Percentiles rank a stretch among this genome's conserved stretches.
These are phyloP conservation scores for Solioccasus polychromus DNA, from an alignment of 768 basidiomycete species.

Conservation along the genomic window DNA sequence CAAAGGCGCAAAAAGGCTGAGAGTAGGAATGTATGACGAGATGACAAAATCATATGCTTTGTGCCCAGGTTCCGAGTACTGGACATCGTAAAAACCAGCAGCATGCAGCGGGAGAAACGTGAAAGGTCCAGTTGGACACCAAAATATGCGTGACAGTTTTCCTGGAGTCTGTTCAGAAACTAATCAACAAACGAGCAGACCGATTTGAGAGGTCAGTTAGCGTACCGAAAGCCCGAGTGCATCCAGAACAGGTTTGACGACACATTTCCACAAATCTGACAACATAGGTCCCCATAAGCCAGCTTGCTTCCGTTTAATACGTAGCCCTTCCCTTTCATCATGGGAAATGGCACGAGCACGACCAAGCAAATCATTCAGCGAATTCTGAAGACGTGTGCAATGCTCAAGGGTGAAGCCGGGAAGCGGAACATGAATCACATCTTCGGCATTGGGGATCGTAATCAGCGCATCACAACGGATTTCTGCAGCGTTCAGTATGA, in stretches of 20 bases:
- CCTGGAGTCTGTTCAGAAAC: neutral
- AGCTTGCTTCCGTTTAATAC: neutral
- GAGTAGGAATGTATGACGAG: slow-evolving; percentile 29
- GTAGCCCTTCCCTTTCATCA: neutral
- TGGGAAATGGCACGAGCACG: neutral
- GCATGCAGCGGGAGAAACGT: slow-evolving; percentile 3
- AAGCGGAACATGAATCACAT: slow-evolving; percentile 1
- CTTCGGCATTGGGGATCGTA: no score
- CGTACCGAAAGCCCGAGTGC: neutral
- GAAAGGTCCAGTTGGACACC: no score
- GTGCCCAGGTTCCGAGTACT: neutral
- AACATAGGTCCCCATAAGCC: neutral
- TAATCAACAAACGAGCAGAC: neutral
- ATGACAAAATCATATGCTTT: slow-evolving; percentile 1
- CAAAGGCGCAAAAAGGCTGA: slow-evolving; percentile 15
- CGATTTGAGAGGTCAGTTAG: neutral
- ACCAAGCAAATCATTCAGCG: neutral
- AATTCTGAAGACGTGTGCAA: neutral
- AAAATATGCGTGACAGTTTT: no score
- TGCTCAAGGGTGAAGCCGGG: neutral
- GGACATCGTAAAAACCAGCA: neutral
- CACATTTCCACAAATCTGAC: neutral
- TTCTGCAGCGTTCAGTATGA: no score
- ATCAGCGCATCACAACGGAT: no score
- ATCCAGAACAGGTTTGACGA: slow-evolving; percentile 2